Percentiles rank a stretch among this genome's conserved stretches.
phyloP scores from a whole-genome alignment of 2,329 filamentous ascomycete genomes.

The Piedraia hortae region DNA sequence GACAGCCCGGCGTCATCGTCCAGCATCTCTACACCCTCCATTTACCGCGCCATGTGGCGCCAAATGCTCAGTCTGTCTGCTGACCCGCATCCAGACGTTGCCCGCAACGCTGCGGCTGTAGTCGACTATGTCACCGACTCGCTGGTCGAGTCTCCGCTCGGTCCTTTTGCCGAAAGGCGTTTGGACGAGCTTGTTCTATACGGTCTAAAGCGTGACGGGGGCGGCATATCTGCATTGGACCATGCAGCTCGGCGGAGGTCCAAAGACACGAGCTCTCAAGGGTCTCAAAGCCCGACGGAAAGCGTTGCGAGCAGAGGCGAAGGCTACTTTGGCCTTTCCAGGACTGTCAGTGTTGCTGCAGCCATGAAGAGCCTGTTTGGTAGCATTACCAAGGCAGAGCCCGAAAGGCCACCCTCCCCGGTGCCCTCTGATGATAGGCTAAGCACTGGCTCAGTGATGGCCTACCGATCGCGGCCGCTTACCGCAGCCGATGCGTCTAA shows the following conservation, averaged over 20 bases:
- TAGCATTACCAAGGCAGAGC: constrained; percentile 8
- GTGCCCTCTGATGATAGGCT: constrained; percentile 7
- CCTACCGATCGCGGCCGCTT: constrained; percentile 18
- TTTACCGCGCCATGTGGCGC: constrained; percentile 86
- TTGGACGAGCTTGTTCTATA: constrained; percentile 38
- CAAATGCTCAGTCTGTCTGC: constrained; percentile 72
- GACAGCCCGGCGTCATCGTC: constrained; percentile 13
- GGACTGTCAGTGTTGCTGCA: constrained; percentile 36
- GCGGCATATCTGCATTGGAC: constrained; percentile 8
- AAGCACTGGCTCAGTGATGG: constrained; percentile 1
- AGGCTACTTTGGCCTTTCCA: constrained; percentile 32
- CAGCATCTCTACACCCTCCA: constrained; percentile 45
- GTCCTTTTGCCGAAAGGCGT: constrained; percentile 37
- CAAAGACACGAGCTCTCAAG: constrained; percentile 15
- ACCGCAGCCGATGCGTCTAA: constrained; percentile 10
- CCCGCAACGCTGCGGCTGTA: constrained; percentile 57
- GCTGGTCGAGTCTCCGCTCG: constrained; percentile 51
- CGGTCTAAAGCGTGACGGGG: constrained; percentile 4
- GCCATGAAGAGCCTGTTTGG: constrained; percentile 34
- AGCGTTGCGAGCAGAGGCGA: constrained; percentile 26
- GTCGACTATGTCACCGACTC: constrained; percentile 63
- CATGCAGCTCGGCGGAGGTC: constrained; percentile 13
- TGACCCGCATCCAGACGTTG: constrained; percentile 82
- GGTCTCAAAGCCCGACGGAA: constrained; percentile 16
- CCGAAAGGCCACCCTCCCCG: constrained; percentile 6